Evolutionary conservation across 2,329 filamentous ascomycete species (phyloP), one percentile per base, ranked within the genome.

Genomic region (Albophoma yamanashiensis): DNA sequence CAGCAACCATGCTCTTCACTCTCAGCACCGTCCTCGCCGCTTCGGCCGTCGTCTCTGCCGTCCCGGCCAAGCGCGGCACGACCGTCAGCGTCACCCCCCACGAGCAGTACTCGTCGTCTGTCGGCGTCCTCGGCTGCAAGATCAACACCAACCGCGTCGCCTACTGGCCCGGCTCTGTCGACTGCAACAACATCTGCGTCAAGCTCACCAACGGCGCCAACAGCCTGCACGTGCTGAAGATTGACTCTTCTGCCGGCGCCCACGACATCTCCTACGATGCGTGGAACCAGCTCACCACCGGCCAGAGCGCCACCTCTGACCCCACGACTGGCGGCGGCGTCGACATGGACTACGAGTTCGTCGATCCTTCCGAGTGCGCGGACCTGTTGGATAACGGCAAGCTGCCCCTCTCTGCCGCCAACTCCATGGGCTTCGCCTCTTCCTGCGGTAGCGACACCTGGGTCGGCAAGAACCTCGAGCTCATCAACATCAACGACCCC

Each of bases 241-340:
- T 86, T 63, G 83, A 85, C 74, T 70, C 74, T 58, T 85, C 82
- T 0, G 75, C 74, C 47, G 82, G 82, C 56, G 82, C 82, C 58
- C 69, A 82, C 69, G 83, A 86, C 70, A 79, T 86, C 73, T 79
- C 75, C 60, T 86, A 85, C 74, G 82, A 85, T 63, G 82, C 82
- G 57, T 86, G 81, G 81, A 84, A 83, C 75, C 80, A 80, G 66
- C 80, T 86, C 47, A 70, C 71, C 65, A 80, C 76, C 40, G 82
- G 82, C 63, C 66, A 76, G 62, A 74, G 75, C 15, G 83, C 82
- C 47, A 73, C 70, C 9, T 68, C 74, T 17, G 67, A 74, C 57
- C 81, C 82, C 17, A 71, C 75, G 3, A 61, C 68, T 42, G 82
- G 82, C 61, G 82, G 82, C 55, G 77, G 78, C 57, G 71, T 82